phyloP scores from a whole-genome alignment of 2,329 filamentous ascomycete genomes.

The Phialocephala subalpina region DNA sequence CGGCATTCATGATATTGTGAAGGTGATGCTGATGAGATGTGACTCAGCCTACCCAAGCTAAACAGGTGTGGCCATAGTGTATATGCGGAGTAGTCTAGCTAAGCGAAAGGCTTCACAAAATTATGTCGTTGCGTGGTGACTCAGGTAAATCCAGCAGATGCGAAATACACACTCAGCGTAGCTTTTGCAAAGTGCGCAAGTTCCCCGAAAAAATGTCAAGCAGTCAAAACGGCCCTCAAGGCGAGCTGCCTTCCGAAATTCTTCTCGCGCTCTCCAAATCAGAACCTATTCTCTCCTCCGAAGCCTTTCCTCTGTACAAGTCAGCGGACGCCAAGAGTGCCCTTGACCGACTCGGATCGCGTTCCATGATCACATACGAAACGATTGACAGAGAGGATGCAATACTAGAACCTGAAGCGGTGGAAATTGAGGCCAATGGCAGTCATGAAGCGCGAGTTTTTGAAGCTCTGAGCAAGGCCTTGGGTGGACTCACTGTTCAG shows the following conservation, averaged over 20 bases:
- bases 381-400: slow-evolving; percentile 82
- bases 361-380: slow-evolving; percentile 88
- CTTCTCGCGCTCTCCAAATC: slow-evolving; percentile 70
- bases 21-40: background rate
- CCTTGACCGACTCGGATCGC: slow-evolving; percentile 83
- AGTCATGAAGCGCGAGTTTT: slow-evolving; percentile 87
- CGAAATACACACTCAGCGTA: slow-evolving; percentile 14
- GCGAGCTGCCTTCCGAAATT: slow-evolving; percentile 69
- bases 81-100: background rate
- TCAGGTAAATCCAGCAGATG: slow-evolving; percentile 2
- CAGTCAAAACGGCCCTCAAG: slow-evolving; percentile 48
- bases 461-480: slow-evolving; percentile 72
- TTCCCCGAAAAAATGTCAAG: slow-evolving; percentile 50
- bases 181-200: slow-evolving; percentile 28
- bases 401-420: slow-evolving; percentile 76
- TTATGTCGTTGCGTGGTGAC: slow-evolving; percentile 11
- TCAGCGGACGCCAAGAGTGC: slow-evolving; percentile 83
- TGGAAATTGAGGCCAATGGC: slow-evolving; percentile 76
- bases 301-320: slow-evolving; percentile 72
- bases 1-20: too few relatives aligned
- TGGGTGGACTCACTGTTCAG: slow-evolving; percentile 83
- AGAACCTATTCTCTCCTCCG: slow-evolving; percentile 71
- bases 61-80: background rate
- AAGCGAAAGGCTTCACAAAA: background rate
- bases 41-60: background rate